phyloP scores from a whole-genome alignment of 2,329 filamentous ascomycete species.

The Stemphylium lycopersici region DNA sequence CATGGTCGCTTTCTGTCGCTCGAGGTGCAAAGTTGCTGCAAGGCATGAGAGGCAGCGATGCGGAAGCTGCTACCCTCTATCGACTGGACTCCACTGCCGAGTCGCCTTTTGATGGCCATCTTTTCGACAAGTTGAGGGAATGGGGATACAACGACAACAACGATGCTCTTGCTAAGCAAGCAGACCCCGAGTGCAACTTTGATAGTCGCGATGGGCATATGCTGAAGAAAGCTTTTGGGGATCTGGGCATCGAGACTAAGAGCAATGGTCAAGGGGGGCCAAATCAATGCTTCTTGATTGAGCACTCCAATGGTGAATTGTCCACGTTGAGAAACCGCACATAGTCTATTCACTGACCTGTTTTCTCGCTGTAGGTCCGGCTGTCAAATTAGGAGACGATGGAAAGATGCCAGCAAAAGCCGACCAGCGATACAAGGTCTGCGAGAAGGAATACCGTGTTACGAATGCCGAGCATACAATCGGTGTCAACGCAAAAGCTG shows the following conservation, averaged over 20 bases:
- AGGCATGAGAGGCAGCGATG: conserved; percentile 18
- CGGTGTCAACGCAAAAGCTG: conserved; percentile 15
- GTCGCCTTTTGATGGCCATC: conserved; percentile 13
- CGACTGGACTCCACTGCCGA: conserved; percentile 7
- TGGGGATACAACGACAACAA: conserved; percentile 22
- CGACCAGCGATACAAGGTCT: conserved; percentile 24
- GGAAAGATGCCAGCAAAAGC: not conserved
- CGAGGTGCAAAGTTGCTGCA: conserved; percentile 16
- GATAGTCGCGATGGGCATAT: conserved; percentile 8
- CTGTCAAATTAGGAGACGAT: conserved; percentile 7
- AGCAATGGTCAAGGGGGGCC: conserved; percentile 16
- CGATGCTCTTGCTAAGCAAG: conserved; percentile 2
- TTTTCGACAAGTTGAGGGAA: conserved; percentile 6
- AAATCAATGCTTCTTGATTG: conserved; percentile 21
- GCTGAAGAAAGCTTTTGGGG: conserved; percentile 8
- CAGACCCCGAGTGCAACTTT: conserved; percentile 16
- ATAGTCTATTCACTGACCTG: too few species aligned
- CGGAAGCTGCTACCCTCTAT: conserved; percentile 14
- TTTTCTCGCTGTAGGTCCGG: not conserved
- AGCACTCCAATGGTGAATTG: conserved; percentile 13
- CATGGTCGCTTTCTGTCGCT: conserved; percentile 9
- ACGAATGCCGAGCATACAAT: conserved; percentile 19
- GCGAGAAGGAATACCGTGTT: conserved; percentile 16
- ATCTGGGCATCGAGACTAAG: conserved; percentile 11
- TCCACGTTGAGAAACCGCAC: too few species aligned